A percentile compares a stretch with the other conserved stretches of the same genome.
Evolutionary conservation across 345 rosid species (phyloP).

Genomic region (Sapria himalayana): DNA sequence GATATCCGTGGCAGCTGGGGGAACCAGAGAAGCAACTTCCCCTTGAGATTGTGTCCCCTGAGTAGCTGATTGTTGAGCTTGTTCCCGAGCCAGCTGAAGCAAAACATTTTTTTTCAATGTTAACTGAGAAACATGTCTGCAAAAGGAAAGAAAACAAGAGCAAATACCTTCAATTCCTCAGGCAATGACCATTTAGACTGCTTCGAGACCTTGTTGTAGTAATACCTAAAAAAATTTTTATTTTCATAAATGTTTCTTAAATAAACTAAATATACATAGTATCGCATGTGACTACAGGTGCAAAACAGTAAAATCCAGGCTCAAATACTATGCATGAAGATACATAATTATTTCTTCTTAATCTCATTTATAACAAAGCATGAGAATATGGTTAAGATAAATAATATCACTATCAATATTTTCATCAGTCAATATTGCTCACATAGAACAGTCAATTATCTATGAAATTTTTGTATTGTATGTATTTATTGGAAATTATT

Average conservation of each 20-base stretch:
- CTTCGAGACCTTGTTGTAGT: conserved; percentile 80
- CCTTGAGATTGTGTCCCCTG: conserved; percentile 21
- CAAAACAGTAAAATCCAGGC: no score
- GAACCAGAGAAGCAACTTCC: conserved; percentile 25
- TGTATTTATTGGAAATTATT: no score
- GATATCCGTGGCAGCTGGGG: conserved; percentile 18
- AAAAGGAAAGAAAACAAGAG: conserved; percentile 7
- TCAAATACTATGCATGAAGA: no score
- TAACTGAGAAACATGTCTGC: conserved; percentile 6
- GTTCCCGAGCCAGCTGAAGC: conserved; percentile 88
- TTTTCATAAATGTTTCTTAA: no score
- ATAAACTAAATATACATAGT: not conserved
- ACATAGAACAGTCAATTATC: no score
- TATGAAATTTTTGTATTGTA: no score
- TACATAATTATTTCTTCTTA: no score
- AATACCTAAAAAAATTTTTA: conserved; percentile 37
- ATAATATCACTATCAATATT: no score
- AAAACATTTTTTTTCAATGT: conserved; percentile 10
- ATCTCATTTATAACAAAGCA: no score
- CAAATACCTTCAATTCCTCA: conserved; percentile 70
- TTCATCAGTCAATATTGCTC: no score
- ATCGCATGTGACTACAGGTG: no score
- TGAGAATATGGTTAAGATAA: no score
- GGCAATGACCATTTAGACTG: conserved; percentile 95
- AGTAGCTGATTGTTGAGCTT: conserved; percentile 34